Percentiles rank a stretch among this genome's conserved stretches.
Conservation (phyloP, 164 flowering plant species). For the Annona squamosa region DNA sequence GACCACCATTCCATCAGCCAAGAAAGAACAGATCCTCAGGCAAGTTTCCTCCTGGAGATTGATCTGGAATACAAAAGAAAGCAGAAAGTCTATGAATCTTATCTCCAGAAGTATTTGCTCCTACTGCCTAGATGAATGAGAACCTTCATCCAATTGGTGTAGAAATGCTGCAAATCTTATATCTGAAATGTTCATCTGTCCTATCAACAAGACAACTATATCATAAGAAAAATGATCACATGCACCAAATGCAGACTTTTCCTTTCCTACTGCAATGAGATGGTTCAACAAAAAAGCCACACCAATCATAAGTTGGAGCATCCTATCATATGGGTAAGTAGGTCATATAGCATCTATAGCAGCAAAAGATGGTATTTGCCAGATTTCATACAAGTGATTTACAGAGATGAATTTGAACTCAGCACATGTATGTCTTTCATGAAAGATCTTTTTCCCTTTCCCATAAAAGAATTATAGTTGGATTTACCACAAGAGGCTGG, state of each 20-base stretch:
- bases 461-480: not conserved
- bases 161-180: not conserved
- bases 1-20: conserved; percentile 87
- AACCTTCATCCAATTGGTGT: no score
- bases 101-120: not conserved
- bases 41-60: conserved; percentile 95
- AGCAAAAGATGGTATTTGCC: not conserved
- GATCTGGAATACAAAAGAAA: conserved; percentile 33
- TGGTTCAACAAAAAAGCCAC: not conserved
- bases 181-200: not conserved
- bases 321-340: not conserved
- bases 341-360: not conserved
- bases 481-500: conserved; percentile 80
- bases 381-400: not conserved
- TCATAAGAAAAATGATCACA: not conserved
- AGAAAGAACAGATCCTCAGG: conserved; percentile 76
- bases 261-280: not conserved
- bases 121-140: not conserved
- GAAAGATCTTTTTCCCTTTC: not conserved
- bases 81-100: not conserved
- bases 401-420: not conserved
- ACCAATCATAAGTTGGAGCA: not conserved
- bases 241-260: not conserved
- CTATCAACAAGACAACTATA: not conserved
- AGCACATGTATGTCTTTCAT: not conserved